These are phyloP conservation scores for Russula ochroleuca DNA, from an alignment of 768 basidiomycete genomes.

Conservation along the genomic window DNA sequence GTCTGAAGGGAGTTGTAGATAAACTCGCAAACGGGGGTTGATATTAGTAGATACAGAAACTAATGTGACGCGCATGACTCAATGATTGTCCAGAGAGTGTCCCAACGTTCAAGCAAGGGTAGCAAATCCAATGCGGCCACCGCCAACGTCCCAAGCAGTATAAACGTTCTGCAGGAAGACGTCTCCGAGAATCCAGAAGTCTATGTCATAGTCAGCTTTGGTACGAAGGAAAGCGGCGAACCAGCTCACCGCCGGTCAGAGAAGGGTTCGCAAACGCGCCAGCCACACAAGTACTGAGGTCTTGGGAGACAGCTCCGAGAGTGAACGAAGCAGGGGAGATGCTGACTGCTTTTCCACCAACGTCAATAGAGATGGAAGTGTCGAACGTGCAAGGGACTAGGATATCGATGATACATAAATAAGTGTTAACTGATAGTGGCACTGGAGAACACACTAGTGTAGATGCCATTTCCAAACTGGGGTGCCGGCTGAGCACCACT, in stretches of 20 bases:
- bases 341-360: slow-evolving; percentile 3
- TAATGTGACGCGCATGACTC: too few species aligned
- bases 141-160: slow-evolving; percentile 11
- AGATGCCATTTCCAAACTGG: neutral
- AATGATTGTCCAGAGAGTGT: neutral
- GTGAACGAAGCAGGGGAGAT: slow-evolving; percentile 9
- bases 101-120: slow-evolving; percentile 5
- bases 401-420: neutral
- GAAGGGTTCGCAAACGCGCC: neutral
- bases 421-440: neutral
- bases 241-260: slow-evolving; percentile 5
- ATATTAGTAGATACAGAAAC: neutral
- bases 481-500: neutral
- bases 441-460: slow-evolving; percentile 5
- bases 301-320: neutral
- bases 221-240: neutral
- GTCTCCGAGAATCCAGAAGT: slow-evolving; percentile 10
- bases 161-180: slow-evolving; percentile 18
- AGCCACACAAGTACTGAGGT: slow-evolving; percentile 1
- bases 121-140: slow-evolving; percentile 14
- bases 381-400: slow-evolving; percentile 12
- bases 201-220: neutral
- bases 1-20: too few species aligned
- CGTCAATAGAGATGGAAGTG: neutral
- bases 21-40: neutral